Evolutionary conservation across 1,284 basidiomycete species (phyloP).

Genomic region (Heterobasidion occidentale): DNA sequence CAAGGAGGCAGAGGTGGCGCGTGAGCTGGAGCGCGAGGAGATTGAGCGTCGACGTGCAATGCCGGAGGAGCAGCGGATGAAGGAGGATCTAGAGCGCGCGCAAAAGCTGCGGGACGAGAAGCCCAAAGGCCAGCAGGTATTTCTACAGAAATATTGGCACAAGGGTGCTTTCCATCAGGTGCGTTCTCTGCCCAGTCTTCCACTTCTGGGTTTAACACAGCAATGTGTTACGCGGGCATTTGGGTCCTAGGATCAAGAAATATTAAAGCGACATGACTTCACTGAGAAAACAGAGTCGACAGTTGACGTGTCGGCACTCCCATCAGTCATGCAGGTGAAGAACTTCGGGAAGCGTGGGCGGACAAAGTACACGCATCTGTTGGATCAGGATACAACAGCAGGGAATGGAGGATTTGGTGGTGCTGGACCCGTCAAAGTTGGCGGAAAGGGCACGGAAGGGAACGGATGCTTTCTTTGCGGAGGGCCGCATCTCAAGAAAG

Average conservation of each 20-base stretch:
- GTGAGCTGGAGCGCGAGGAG: slow-evolving; percentile 83
- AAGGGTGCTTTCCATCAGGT: slow-evolving; percentile 98
- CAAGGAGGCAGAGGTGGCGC: slow-evolving; percentile 72
- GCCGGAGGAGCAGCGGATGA: slow-evolving; percentile 86
- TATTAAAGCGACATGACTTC: slow-evolving; percentile 80
- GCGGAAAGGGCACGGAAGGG: slow-evolving; percentile 46
- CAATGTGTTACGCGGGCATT: slow-evolving; percentile 1
- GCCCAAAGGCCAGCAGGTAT: slow-evolving; percentile 83
- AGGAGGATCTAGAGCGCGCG: slow-evolving; percentile 85
- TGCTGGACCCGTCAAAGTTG: slow-evolving; percentile 42
- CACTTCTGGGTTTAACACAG: not conserved
- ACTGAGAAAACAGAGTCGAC: slow-evolving; percentile 85
- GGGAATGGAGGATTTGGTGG: slow-evolving; percentile 64
- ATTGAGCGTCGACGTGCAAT: slow-evolving; percentile 84
- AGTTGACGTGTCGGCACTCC: slow-evolving; percentile 79
- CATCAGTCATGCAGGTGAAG: slow-evolving; percentile 95
- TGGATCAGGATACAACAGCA: slow-evolving; percentile 88
- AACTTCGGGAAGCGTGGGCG: slow-evolving; percentile 92
- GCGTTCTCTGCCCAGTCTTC: slow-evolving; percentile 12
- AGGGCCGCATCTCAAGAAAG: slow-evolving; percentile 85
- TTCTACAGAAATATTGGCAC: slow-evolving; percentile 98
- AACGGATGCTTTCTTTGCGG: slow-evolving; percentile 88
- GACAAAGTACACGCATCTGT: slow-evolving; percentile 92
- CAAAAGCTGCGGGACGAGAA: slow-evolving; percentile 76
- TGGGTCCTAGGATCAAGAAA: slow-evolving; percentile 69